Conservation (phyloP, 148 eudicot genomes). For the Camellia japonica region DNA sequence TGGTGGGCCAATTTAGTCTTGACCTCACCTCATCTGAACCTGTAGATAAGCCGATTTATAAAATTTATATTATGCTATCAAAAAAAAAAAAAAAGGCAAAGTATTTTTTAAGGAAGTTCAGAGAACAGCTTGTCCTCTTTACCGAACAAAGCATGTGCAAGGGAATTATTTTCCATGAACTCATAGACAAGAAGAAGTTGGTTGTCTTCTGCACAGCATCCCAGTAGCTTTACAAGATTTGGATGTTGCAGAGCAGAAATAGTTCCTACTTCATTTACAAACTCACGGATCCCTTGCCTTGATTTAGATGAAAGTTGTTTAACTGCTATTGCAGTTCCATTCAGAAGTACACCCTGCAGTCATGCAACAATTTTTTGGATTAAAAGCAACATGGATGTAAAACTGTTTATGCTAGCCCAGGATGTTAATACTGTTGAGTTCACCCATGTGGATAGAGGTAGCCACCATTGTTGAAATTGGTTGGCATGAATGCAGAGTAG, state of each 20-base stretch:
- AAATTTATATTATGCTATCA: no score
- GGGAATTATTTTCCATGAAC: neutral
- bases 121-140: neutral
- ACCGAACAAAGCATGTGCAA: neutral
- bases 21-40: conserved; percentile 7
- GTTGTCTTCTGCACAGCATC: neutral
- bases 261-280: neutral
- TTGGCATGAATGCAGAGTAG: no score
- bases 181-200: neutral
- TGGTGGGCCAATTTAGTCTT: conserved; percentile 23
- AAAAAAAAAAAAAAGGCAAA: neutral
- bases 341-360: neutral
- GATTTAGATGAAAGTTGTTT: neutral
- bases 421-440: no score
- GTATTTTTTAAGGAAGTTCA: neutral
- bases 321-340: neutral
- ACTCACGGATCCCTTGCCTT: neutral
- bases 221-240: neutral
- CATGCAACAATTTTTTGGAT: neutral
- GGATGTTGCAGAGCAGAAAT: neutral
- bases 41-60: neutral
- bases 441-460: no score
- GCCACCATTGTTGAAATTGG: no score
- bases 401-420: neutral
- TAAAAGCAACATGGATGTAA: neutral